Conservation (phyloP, 2,329 filamentous ascomycete genomes). For the Epichloe sylvatica region DNA sequence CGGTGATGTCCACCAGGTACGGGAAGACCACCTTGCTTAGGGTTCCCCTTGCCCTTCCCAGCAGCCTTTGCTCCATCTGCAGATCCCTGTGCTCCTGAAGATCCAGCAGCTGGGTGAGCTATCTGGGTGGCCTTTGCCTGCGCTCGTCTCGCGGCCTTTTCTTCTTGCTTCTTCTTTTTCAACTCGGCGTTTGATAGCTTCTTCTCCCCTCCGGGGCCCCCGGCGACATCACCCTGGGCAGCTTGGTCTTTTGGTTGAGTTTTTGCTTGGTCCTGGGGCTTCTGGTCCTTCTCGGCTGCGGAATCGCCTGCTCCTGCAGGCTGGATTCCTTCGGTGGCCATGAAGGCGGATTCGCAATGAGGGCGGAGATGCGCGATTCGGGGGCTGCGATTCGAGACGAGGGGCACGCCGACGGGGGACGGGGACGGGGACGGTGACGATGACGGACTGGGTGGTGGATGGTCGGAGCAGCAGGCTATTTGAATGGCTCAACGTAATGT, state of each 20-base stretch:
- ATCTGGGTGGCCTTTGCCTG: conserved; percentile 47
- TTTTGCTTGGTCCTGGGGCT: conserved; percentile 10
- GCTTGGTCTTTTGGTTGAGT: conserved; percentile 12
- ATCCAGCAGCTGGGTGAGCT: conserved; percentile 18
- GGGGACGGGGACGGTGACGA: neutral
- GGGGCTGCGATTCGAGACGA: neutral
- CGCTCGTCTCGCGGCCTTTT: conserved; percentile 76
- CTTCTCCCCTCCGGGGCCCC: conserved; percentile 21
- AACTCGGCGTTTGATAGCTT: conserved; percentile 64
- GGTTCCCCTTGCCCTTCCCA: conserved; percentile 31
- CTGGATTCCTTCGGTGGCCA: conserved; percentile 20
- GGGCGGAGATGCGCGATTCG: neutral
- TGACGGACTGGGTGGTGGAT: neutral
- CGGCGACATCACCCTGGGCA: conserved; percentile 7
- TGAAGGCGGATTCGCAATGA: conserved; percentile 7
- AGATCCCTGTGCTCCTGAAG: conserved; percentile 14
- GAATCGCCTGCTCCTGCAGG: conserved; percentile 15
- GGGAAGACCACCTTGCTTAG: conserved; percentile 30
- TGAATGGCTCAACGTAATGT: neutral
- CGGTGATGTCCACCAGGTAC: conserved; percentile 21
- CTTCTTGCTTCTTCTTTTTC: conserved; percentile 80
- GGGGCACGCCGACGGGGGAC: neutral
- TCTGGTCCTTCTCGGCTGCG: conserved; percentile 13
- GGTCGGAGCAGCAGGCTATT: neutral
- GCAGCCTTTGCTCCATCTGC: conserved; percentile 23